Conservation (phyloP, 805 yeast species). For the Starmera quercuum region DNA sequence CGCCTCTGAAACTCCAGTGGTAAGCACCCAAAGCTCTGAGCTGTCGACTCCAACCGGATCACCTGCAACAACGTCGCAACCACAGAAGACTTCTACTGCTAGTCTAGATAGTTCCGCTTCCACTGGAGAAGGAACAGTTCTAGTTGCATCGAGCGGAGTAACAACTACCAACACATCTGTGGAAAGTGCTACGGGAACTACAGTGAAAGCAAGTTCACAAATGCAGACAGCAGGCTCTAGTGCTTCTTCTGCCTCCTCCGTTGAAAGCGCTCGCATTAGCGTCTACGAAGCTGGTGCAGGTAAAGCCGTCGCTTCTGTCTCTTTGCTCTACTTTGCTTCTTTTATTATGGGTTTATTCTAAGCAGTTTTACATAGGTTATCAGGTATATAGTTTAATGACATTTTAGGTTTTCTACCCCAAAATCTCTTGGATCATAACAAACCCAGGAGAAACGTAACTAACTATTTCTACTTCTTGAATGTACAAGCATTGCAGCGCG, state of each 20-base stretch:
- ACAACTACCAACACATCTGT: not conserved
- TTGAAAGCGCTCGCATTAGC: conserved; percentile 3
- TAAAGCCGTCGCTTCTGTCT: conserved; percentile 81
- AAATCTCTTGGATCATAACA: no score
- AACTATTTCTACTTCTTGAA: no score
- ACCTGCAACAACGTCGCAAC: conserved; percentile 4
- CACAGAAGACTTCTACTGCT: conserved; percentile 3
- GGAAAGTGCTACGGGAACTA: not conserved
- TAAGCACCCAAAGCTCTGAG: no score
- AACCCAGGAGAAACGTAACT: no score
- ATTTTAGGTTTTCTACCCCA: no score
- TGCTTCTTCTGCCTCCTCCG: not conserved
- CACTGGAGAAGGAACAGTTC: conserved; percentile 9
- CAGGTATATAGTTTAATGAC: no score
- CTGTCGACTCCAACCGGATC: not conserved
- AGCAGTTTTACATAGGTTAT: no score
- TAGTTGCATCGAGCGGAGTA: conserved; percentile 3
- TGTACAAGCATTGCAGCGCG: no score
- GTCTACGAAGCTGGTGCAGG: conserved; percentile 45
- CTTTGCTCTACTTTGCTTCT: conserved; percentile 81
- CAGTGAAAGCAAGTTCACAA: no score
- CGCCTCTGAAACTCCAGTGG: no score
- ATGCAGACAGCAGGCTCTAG: no score
- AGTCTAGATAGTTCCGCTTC: conserved; percentile 5
- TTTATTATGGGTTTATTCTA: conserved; percentile 77